phyloP scores from a whole-genome alignment of 1,139 yeast genomes.

The Pichia norvegensis region DNA sequence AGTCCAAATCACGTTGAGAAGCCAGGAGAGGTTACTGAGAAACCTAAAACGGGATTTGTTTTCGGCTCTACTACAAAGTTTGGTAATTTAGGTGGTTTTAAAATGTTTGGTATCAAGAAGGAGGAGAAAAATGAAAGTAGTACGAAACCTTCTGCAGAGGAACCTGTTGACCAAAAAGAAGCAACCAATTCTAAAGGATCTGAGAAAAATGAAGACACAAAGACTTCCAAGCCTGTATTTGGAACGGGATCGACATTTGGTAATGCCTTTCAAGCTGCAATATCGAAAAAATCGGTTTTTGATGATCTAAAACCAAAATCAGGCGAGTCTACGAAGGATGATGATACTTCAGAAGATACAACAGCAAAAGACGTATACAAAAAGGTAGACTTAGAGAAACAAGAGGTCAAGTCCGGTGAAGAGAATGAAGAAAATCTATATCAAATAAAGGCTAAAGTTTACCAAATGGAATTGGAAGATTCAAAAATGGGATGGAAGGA shows the following conservation, averaged over 20 bases:
- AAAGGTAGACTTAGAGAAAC: constrained; percentile 45
- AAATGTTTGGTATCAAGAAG: constrained; percentile 14
- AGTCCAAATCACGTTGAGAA: neutral
- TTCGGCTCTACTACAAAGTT: constrained; percentile 44
- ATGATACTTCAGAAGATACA: constrained; percentile 6
- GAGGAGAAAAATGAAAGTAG: neutral
- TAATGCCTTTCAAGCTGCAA: constrained; percentile 46
- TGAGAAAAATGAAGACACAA: neutral
- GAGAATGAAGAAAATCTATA: constrained; percentile 71
- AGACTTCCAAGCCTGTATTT: constrained; percentile 31
- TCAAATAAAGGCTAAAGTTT: constrained; percentile 69
- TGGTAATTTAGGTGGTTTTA: constrained; percentile 33
- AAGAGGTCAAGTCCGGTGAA: constrained; percentile 75
- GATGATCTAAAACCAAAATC: constrained; percentile 30
- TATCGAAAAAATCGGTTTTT: constrained; percentile 47
- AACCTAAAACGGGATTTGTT: constrained; percentile 31
- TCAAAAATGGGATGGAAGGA: constrained; percentile 87
- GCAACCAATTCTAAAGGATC: neutral
- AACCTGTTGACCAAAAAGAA: neutral
- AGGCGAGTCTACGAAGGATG: constrained; percentile 15
- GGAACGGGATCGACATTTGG: constrained; percentile 56
- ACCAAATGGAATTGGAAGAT: constrained; percentile 59
- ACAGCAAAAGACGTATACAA: constrained; percentile 30
- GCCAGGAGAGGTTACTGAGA: neutral
- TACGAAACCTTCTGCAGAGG: neutral